Evolutionary conservation across 2,329 filamentous ascomycete genomes (phyloP), one percentile per base, ranked within the genome.

Genomic region (Trichophyton verrucosum): DNA sequence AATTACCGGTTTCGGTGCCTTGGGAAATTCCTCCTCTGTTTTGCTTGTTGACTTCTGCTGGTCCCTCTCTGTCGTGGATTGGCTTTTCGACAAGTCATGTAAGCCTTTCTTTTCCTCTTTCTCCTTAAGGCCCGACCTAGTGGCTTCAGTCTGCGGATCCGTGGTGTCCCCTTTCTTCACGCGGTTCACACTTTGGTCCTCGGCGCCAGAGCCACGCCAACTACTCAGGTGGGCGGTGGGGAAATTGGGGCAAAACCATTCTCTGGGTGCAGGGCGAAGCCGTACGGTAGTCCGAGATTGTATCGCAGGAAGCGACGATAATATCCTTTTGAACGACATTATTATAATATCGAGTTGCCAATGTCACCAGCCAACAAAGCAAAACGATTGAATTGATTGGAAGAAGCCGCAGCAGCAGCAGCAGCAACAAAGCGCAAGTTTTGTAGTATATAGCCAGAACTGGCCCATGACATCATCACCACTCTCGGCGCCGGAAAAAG

Each of bases 1-100:
- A 66, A 80, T 75, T 11, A 81, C 71, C 11, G 77, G 78, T 64
- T 73, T 74, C 1, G 79, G 79, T n/a, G 78, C 78, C 62, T 79
- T 73, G 1, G 78, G 79, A 70, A 77, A 71, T 58, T 80, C 77
- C 64, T 76, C 63, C 68, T 80, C 77, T 2, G 75, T 74, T 67
- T 75, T 74, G 65, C 72, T 66, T 49, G 71, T 71, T 49, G 70
- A 68, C 20, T 71, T 67, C 7, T 64, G 65, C 22, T 73, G 70
- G 58, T 76, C 74, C 59, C 73, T 69, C 64, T 78, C 73, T 9
- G 72, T 74, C 33, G 70, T 75, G 3, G 68, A 76, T 53, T 74
- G 68, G 24, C 72, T 75, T 60, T 72, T 71, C 15, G 72, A 72
- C n/a, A 72, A 68, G 57, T 76, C 71, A 36, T 69, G 68, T 42